Percentiles rank a stretch among this genome's conserved stretches.
Evolutionary conservation across 139 green algal genomes (phyloP).

Genomic region (Asterochloris erici): DNA sequence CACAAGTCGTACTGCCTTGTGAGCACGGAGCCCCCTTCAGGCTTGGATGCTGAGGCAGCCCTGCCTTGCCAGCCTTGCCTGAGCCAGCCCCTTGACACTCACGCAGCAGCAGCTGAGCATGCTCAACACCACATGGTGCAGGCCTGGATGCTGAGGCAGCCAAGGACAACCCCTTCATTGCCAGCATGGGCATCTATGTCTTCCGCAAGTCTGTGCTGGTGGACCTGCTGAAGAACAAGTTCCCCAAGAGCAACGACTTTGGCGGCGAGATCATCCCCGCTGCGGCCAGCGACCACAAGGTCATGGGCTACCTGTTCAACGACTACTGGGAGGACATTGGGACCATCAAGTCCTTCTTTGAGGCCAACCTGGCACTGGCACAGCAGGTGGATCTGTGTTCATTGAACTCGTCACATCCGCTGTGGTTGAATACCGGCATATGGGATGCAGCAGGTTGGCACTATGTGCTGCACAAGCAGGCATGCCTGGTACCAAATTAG

Average conservation of each 20-base stretch:
- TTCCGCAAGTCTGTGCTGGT: constrained; percentile 95
- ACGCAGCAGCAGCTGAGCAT: too few relatives aligned
- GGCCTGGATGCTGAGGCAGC: constrained; percentile 71
- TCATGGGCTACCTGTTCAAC: constrained; percentile 95
- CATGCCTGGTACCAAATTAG: too few relatives aligned
- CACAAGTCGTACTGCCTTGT: too few relatives aligned
- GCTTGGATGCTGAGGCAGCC: constrained; percentile 67
- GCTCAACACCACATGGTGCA: constrained; percentile 4
- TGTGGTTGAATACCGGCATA: too few relatives aligned
- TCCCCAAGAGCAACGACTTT: constrained; percentile 90
- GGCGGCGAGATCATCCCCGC: constrained; percentile 94
- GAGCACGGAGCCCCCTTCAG: constrained; percentile 17
- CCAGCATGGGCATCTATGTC: constrained; percentile 99
- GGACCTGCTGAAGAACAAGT: constrained; percentile 61
- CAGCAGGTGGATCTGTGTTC: constrained; percentile 33
- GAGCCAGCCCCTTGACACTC: too few relatives aligned
- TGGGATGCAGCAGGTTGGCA: too few relatives aligned
- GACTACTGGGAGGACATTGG: constrained; percentile 99
- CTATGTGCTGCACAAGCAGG: too few relatives aligned
- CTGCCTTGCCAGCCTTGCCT: constrained; percentile 98
- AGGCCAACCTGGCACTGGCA: constrained; percentile 96
- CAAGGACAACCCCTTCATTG: constrained; percentile 89
- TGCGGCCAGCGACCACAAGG: constrained; percentile 53
- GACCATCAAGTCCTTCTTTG: constrained; percentile 99
- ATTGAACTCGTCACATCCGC: too few relatives aligned